phyloP scores from a whole-genome alignment of 176 grass and related monocot genomes.

The Musa schizocarpa region DNA sequence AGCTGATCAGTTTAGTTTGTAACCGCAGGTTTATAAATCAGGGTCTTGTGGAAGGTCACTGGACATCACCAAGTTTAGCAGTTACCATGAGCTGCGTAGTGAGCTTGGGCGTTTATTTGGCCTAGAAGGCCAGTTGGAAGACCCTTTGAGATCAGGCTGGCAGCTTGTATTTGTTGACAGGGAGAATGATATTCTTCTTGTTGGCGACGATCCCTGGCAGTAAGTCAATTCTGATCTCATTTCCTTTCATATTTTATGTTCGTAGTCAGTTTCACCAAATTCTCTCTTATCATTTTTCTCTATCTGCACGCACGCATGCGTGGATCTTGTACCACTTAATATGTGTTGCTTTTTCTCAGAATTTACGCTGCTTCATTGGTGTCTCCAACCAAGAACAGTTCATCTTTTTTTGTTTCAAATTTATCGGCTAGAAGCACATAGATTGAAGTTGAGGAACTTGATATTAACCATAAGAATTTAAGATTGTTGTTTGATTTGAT shows the following conservation, averaged over 20 bases:
- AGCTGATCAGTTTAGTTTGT: constrained; percentile 5
- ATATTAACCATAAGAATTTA: neutral
- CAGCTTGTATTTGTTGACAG: constrained; percentile 99
- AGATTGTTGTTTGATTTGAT: neutral
- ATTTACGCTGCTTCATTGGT: neutral
- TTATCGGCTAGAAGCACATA: neutral
- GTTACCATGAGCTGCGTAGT: constrained; percentile 67
- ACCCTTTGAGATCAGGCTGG: constrained; percentile 99
- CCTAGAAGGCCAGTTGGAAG: constrained; percentile 90
- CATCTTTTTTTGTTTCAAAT: too few relatives aligned
- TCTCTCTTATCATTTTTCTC: neutral
- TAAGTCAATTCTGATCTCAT: constrained; percentile 28
- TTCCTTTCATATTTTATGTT: neutral
- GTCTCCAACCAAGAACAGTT: too few relatives aligned
- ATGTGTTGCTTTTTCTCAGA: neutral
- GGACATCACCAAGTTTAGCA: constrained; percentile 87
- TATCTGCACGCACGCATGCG: too few relatives aligned
- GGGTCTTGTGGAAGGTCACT: constrained; percentile 85
- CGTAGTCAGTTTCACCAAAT: neutral
- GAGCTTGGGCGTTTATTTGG: constrained; percentile 88
- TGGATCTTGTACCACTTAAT: neutral
- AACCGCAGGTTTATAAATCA: constrained; percentile 82
- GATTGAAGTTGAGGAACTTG: neutral
- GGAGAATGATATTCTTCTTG: constrained; percentile 88
- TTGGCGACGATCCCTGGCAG: constrained; percentile 97